A percentile compares a stretch with the other conserved stretches of the same genome.
These are phyloP conservation scores for Mycena polygramma DNA, from an alignment of 768 basidiomycete genomes.

Conservation along the genomic window DNA sequence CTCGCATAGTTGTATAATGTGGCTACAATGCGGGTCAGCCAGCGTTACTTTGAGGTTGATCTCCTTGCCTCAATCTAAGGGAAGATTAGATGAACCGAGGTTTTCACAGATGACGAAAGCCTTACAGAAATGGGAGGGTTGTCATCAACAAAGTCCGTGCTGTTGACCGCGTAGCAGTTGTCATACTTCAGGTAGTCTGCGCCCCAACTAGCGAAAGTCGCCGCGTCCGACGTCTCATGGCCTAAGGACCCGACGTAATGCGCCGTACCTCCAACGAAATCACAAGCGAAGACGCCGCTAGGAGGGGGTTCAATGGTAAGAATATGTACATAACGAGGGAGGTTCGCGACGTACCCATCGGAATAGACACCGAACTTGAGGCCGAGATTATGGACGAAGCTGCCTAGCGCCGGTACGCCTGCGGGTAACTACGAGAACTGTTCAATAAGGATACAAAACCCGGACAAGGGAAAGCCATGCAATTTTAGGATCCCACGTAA, in stretches of 20 bases:
- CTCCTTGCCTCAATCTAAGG: conserved; percentile 51
- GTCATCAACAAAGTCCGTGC: conserved; percentile 60
- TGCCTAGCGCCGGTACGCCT: conserved; percentile 53
- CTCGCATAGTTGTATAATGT: conserved; percentile 60
- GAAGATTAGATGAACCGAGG: conserved; percentile 3
- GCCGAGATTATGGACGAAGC: conserved; percentile 50
- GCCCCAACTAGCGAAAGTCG: conserved; percentile 63
- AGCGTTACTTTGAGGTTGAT: not conserved
- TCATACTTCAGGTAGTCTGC: conserved; percentile 64
- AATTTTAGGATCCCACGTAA: conserved; percentile 59
- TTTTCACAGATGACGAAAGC: not conserved
- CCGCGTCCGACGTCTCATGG: conserved; percentile 61
- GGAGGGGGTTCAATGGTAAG: not conserved
- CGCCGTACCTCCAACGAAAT: conserved; percentile 59
- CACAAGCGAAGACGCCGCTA: conserved; percentile 61
- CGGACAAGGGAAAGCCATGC: conserved; percentile 2
- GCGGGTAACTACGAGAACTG: conserved; percentile 44
- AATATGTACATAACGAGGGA: too few relatives aligned
- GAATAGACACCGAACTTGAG: conserved; percentile 76
- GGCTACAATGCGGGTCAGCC: conserved; percentile 42
- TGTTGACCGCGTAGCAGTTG: conserved; percentile 62
- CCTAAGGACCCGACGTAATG: conserved; percentile 61
- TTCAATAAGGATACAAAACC: not conserved
- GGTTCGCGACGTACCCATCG: conserved; percentile 16
- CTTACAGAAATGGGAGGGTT: conserved; percentile 58